Conservation (phyloP, 2,329 filamentous ascomycete species). For the Rutstroemia sp. region DNA sequence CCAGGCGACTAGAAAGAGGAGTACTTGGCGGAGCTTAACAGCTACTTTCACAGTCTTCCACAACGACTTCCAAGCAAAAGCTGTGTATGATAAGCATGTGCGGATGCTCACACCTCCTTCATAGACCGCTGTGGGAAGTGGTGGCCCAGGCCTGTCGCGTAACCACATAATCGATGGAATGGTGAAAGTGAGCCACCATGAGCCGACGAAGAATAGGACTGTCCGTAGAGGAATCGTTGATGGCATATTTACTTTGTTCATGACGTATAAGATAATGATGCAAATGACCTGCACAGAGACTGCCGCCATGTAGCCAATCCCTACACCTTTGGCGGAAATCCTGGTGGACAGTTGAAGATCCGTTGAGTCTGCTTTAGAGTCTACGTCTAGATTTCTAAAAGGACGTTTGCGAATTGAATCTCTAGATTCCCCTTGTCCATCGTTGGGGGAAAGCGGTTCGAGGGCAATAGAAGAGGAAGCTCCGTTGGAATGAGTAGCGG, state of each 20-base stretch:
- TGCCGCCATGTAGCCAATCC: constrained; percentile 83
- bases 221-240: constrained; percentile 77
- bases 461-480: constrained; percentile 12
- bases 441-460: constrained; percentile 11
- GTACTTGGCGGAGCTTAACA: constrained; percentile 61
- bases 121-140: constrained; percentile 44
- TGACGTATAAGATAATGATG: constrained; percentile 64
- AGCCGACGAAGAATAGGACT: constrained; percentile 77
- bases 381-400: background rate
- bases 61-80: constrained; percentile 79
- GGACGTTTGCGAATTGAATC: background rate
- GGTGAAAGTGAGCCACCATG: constrained; percentile 91
- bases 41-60: constrained; percentile 74
- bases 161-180: constrained; percentile 84
- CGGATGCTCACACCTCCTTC: constrained; percentile 19
- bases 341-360: constrained; percentile 77
- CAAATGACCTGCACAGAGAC: constrained; percentile 75
- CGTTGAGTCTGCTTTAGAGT: constrained; percentile 40
- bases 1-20: constrained; percentile 81
- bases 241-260: constrained; percentile 32
- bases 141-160: constrained; percentile 80
- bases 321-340: constrained; percentile 87
- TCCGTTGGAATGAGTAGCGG: background rate
- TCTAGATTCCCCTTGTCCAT: background rate
- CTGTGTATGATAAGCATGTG: constrained; percentile 64